Base-by-base conservation (phyloP, 169 alveolate species). In the Ichthyophthirius multifiliis region DNA sequence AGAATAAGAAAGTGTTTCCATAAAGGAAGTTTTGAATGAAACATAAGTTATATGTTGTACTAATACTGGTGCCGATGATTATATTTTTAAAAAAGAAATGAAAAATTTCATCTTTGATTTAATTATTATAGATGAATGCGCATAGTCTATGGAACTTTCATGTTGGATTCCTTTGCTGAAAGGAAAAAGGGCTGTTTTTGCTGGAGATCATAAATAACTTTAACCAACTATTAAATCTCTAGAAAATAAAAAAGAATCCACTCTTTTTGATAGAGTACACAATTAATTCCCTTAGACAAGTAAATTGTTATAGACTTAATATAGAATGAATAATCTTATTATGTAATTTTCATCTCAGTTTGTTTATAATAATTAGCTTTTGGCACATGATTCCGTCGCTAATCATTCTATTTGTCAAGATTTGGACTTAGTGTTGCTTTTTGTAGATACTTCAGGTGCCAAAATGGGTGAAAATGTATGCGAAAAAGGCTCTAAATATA, bases 71-170 rank as follows among this genome's bases (percentile, higher is more conserved):
- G 86, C 91, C 13, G 94, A 89, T 12, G 94, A 89, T 73, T 83
- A 82, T 45, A 81, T 82, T 64, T 78, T 93, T 31, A 76, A n/a
- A 27, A 55, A 77, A 13, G 88, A 82, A 41, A 79, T 88, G 48
- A 67, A 85, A 27, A 73, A 89, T 31, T 55, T 32, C 15, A 78
- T 83, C 27, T 89, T 93, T 85, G 96, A 93, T 80, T 73, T 89
- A 74, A 86, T 90, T 34, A 87, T 93, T 1, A 93, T 93, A 20
- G 96, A 93, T 83, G 96, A 93, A 78, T 90, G 95, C 74, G 96
- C 96, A 32, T 84, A 93, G 71, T 89, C 93, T 1, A 76, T 90
- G 3, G 96, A 93, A 71, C 83, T 91, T 5, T 83, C 89, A 30
- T 90, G 94, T 64, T 90, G 94, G 94, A 85, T 92, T 23, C 92